Conservation (phyloP, 345 rosid genomes). For the Lepidium didymum region DNA sequence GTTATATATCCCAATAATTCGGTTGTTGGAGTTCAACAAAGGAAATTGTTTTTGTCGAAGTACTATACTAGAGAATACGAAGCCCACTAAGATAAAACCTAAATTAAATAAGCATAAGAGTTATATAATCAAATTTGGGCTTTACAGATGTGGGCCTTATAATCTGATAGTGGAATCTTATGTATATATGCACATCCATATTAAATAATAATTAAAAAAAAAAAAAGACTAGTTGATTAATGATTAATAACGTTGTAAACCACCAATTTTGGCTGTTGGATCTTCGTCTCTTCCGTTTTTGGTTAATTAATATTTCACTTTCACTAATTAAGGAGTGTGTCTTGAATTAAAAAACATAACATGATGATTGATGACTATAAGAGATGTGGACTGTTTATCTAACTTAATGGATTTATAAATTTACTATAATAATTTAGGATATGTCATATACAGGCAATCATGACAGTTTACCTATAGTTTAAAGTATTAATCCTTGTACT, state of each 20-base stretch:
- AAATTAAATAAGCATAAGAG: background rate
- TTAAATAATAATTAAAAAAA: background rate
- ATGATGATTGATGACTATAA: constrained; percentile 13
- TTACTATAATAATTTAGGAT: background rate
- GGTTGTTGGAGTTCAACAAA: background rate
- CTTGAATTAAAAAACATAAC: background rate
- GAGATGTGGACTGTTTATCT: constrained; percentile 16
- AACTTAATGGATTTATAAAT: background rate
- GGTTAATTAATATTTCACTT: background rate
- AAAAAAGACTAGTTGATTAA: background rate
- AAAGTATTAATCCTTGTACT: background rate
- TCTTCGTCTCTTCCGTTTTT: background rate
- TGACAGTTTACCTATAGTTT: background rate
- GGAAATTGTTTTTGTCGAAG: background rate
- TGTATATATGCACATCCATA: constrained; percentile 7
- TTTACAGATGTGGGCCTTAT: background rate
- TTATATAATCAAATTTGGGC: constrained; percentile 8
- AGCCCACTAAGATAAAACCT: constrained; percentile 5
- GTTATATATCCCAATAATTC: background rate
- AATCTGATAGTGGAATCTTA: background rate
- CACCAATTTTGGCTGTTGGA: background rate
- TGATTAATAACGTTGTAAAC: background rate
- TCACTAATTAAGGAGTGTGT: background rate
- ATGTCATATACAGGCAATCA: background rate
- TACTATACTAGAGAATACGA: background rate